phyloP scores from a whole-genome alignment of 768 basidiomycete genomes.

The Omphalotus guepiniiformis region DNA sequence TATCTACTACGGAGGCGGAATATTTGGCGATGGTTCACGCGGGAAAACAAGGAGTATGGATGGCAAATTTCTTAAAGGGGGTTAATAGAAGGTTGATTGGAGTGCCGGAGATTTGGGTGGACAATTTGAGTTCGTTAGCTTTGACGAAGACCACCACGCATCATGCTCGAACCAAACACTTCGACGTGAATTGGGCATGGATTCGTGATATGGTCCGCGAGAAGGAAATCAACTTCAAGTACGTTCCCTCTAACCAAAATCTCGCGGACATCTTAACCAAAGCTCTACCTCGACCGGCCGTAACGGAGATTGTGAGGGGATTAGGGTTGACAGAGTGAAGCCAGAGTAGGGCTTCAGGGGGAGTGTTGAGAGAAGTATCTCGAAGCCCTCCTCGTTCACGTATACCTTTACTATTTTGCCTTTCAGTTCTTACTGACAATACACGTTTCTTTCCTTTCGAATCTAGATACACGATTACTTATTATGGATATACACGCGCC shows the following conservation, averaged over 20 bases:
- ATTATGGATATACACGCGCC: too few species aligned
- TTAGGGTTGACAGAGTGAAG: background rate
- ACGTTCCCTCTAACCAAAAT: constrained; percentile 6
- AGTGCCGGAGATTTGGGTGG: constrained; percentile 15
- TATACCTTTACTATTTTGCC: too few species aligned
- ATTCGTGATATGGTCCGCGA: constrained; percentile 8
- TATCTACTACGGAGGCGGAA: background rate
- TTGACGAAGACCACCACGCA: constrained; percentile 23
- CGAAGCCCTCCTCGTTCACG: background rate
- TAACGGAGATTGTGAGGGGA: background rate
- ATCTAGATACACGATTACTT: too few species aligned
- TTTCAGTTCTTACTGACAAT: too few species aligned
- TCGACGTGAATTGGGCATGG: constrained; percentile 19
- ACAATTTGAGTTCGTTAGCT: constrained; percentile 26
- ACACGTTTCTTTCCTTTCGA: too few species aligned
- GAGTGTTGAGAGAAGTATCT: background rate
- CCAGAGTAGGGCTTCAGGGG: constrained; percentile 2
- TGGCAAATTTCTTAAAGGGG: constrained; percentile 21
- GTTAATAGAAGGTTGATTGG: constrained; percentile 8
- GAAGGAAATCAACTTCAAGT: constrained; percentile 1
- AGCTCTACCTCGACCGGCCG: constrained; percentile 8
- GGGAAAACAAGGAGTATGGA: constrained; percentile 23
- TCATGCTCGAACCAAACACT: constrained; percentile 25
- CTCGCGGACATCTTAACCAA: constrained; percentile 13
- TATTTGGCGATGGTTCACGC: constrained; percentile 21